Base-by-base conservation (phyloP, 345 rosid species). In the Aquilaria yunnanensis region DNA sequence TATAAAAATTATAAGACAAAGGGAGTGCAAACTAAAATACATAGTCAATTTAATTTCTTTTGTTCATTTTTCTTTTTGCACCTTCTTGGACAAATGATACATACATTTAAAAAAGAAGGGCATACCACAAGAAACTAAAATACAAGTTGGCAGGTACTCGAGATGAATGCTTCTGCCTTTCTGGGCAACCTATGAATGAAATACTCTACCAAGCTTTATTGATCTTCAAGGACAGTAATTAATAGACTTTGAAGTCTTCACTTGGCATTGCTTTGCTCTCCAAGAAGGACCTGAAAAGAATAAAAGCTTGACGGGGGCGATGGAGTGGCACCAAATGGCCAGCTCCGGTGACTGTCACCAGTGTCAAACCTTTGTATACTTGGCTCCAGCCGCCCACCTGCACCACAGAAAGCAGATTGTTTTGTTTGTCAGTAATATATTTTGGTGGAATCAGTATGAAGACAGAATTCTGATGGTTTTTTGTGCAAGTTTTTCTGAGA, bases 321-420 rank as follows among this genome's bases (percentile, higher is more conserved):
- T 70, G 96, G 34, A 90, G 79, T 0, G 98, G 97, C 63, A 90
- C 98, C 70, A 90, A 96, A 14, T 93, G 97, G 54, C 98, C 98
- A 34, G 98, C 97, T 68, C 98, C 97, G 7, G 71, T 79, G 14
- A 93, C 87, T 16, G 97, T 81, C 3, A 93, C 92, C 14, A 90
- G 69, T 10, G 97, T 86, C 70, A 93, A 82, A 45, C 98, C 97
- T 76, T 73, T 59, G 75, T 90, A 93, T 37, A 74, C 87, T 81
- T 93, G 98, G 86, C 97, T 85, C 97, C 98, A 90, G 13, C 98
- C 97, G 12, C 94, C 98, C 64, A 87, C 97, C 98, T 93, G 55
- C 29, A 66, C 49, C 52, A 52, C 45, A 46, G 37, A 49, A n/a
- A 30, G 43, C 43, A 37, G 4, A 37, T n/a, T n/a, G n/a, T n/a